Evolutionary conservation across 352 stramenopile species (phyloP).

Genomic region (Phytophthora pini): DNA sequence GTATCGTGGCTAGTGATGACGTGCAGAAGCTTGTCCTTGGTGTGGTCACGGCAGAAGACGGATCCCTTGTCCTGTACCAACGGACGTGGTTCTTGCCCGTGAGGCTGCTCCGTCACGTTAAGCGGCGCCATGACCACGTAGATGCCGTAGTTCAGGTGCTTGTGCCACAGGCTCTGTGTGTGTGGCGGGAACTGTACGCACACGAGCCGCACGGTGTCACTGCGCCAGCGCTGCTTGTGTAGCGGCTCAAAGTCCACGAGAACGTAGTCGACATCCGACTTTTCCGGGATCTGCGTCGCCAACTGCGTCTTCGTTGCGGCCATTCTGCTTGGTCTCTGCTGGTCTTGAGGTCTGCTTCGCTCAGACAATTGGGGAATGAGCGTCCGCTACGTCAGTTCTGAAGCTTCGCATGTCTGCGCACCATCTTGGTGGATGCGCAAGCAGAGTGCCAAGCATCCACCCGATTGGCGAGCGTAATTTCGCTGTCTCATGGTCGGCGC

Average conservation of each 20-base stretch:
- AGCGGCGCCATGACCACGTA: conserved; percentile 55
- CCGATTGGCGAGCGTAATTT: not conserved
- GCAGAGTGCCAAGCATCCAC: conserved; percentile 9
- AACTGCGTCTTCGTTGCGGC: not conserved
- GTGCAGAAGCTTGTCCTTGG: conserved; percentile 50
- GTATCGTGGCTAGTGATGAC: conserved; percentile 37
- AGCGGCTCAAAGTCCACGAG: conserved; percentile 53
- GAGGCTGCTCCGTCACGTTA: conserved; percentile 44
- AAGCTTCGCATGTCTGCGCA: conserved; percentile 25
- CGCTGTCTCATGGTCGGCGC: conserved; percentile 14
- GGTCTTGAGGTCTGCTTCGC: not conserved
- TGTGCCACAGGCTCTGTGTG: conserved; percentile 51
- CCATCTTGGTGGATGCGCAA: conserved; percentile 20
- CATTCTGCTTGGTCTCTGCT: conserved; percentile 12
- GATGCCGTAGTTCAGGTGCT: conserved; percentile 55
- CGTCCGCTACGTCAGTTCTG: conserved; percentile 9
- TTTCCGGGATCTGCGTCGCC: conserved; percentile 4
- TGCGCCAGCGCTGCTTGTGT: conserved; percentile 53
- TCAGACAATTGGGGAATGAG: conserved; percentile 21
- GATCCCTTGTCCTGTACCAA: conserved; percentile 39
- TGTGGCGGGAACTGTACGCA: conserved; percentile 48
- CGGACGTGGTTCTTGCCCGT: conserved; percentile 19
- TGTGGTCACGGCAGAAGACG: conserved; percentile 64
- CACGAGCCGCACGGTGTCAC: conserved; percentile 42
- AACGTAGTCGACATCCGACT: conserved; percentile 38